Evolutionary conservation across 2,329 filamentous ascomycete species (phyloP).

Genomic region (Colletotrichum tamarilloi): DNA sequence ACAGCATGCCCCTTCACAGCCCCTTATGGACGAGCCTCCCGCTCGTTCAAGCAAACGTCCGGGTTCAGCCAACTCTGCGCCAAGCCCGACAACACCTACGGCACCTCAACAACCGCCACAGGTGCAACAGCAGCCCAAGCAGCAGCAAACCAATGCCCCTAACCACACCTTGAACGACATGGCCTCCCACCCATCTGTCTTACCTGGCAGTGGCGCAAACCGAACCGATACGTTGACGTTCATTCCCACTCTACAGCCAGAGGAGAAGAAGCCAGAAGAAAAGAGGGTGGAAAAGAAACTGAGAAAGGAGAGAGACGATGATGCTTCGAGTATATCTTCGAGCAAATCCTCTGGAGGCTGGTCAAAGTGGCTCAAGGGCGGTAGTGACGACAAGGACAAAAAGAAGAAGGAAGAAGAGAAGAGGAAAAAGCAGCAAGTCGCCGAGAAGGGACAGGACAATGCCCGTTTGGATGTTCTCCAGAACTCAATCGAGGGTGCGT

Average conservation of each 20-base stretch:
- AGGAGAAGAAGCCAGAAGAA: conserved; percentile 81
- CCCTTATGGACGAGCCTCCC: conserved; percentile 53
- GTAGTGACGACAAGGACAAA: conserved; percentile 76
- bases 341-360: conserved; percentile 80
- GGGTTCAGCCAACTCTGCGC: conserved; percentile 38
- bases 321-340: conserved; percentile 65
- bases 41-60: conserved; percentile 58
- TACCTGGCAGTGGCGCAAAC: conserved; percentile 74
- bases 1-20: conserved; percentile 39
- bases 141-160: conserved; percentile 33
- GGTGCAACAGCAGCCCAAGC: conserved; percentile 36
- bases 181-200: conserved; percentile 71
- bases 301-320: conserved; percentile 77
- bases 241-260: conserved; percentile 76
- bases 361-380: conserved; percentile 88
- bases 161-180: conserved; percentile 70
- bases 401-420: conserved; percentile 74
- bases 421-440: conserved; percentile 66
- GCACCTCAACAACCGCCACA: conserved; percentile 20
- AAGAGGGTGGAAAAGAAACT: conserved; percentile 57
- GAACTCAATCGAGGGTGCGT: conserved; percentile 80
- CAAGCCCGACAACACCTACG: conserved; percentile 25
- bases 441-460: conserved; percentile 77
- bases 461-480: conserved; percentile 88
- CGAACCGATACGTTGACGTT: conserved; percentile 84